Base-by-base conservation (phyloP, 805 yeast genomes). In the Saturnispora diversa region DNA sequence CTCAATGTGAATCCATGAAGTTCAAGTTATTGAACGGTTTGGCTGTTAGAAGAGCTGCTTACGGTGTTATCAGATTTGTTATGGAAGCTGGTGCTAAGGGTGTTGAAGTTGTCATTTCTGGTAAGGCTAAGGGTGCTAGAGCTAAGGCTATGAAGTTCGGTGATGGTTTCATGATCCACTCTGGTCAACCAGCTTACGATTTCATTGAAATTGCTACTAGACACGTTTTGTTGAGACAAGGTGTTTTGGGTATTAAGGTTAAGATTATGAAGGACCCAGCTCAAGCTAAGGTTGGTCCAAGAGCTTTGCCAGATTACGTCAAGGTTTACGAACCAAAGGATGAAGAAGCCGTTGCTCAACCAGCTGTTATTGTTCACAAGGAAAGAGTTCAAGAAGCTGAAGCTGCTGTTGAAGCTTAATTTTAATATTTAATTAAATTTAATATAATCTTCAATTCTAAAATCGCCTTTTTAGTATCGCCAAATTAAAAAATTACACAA, bases 51-150 rank as follows among this genome's bases (percentile, higher is more conserved):
- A 86, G 98, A 79, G 98, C 98, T 61, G 97, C 97, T 63, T 92
- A 92, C 86, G 97, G 97, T 86, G 97, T 92, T 60, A 94, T 92
- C 75, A 87, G 98, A 80, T 85, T 79, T 82, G 96, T 94, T 65
- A 92, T 92, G 96, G 97, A 88, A 73, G 86, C 97, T 55, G 98
- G 98, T 74, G 98, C 98, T 68, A 92, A 92, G 85, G 98, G 98
- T 88, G 96, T 94, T 66, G 98, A 92, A 80, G 98, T 92, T 70
- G 97, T 92, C 62, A 84, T 92, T 66, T 87, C 97, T 60, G 98
- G 98, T 82, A 92, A 92, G 77, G 83, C 94, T 70, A 86, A 97
- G 78, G 98, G 96, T 74, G 98, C 97, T 64, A 87, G 98, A 80
- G 98, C 98, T 64, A 92, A 92, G 84, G 81, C 97, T 65, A 94